Evolutionary conservation across 2,329 filamentous ascomycete genomes (phyloP), one percentile per base, ranked within the genome.

Genomic region (Sclerotiophoma versabilis): DNA sequence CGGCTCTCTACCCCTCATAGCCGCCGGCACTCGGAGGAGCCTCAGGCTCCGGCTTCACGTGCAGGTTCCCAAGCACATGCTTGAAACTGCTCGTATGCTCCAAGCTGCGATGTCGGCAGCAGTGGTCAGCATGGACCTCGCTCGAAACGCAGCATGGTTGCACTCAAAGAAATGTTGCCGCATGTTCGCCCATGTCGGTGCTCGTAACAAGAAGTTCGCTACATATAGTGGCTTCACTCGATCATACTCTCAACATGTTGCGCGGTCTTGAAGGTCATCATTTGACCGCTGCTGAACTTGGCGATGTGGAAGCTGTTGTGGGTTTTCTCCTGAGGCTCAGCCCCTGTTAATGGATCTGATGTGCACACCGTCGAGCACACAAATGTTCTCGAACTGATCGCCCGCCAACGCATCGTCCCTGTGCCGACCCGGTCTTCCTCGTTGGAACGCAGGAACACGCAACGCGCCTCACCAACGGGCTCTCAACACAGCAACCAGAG

Each of bases 361-460:
- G 33, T 20, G 33, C 42, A 33, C 30, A 22, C 20, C 42, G 17
- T 33, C n/a, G 22, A 45, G 19, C 23, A 22, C 23, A 17, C 32
- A 26, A n/a, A 23, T 11, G 46, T 33, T 55, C 47, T 55, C 47
- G 53, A 56, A 34, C 34, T 41, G 42, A 50, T 50, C 53, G 32
- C 30, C 44, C 47, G 37, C 53, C 53, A 43, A 41, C 47, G 43
- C 50, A 54, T 41, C 30, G 15, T 27, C 14, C 26, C 41, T 45
- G 30, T 26, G 27, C 12, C 32, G 44, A 43, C 44, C 39, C 22
- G 29, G 27, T 39, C 22, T 42, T 45, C 51, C 51, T 17, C 43
- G 41, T 42, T 46, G 45, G 17, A 19, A 43, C 47, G 46, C 46
- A 51, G 47, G 53, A 56, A 56, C 53, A 29, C 53, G 53, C 53